A percentile compares a stretch with the other conserved stretches of the same genome.
Evolutionary conservation across 2,329 filamentous ascomycete species (phyloP).

Genomic region (Colletotrichum viniferum): DNA sequence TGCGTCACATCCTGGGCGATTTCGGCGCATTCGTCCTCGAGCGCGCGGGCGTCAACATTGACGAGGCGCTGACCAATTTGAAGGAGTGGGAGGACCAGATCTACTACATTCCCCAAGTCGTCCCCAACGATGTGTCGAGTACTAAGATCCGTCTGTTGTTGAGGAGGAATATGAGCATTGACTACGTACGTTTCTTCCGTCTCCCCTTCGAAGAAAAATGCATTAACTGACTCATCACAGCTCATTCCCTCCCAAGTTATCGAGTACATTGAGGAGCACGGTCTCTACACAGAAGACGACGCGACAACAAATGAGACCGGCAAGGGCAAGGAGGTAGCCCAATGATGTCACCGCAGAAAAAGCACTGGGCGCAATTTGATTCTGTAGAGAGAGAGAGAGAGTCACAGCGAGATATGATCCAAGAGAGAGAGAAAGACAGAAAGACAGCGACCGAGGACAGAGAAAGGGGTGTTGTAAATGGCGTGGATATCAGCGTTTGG

Average conservation of each 20-base stretch:
- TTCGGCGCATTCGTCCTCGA: constrained; percentile 89
- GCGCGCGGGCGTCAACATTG: constrained; percentile 84
- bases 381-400: constrained; percentile 1
- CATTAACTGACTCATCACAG: constrained; percentile 38
- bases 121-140: constrained; percentile 75
- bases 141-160: constrained; percentile 25
- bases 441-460: neutral
- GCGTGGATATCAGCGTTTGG: constrained; percentile 20
- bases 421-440: neutral
- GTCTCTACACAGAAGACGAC: constrained; percentile 61
- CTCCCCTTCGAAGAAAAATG: neutral
- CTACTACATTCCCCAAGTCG: constrained; percentile 85
- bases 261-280: constrained; percentile 72
- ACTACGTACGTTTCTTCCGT: constrained; percentile 8
- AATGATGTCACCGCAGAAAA: neutral
- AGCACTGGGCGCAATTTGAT: neutral
- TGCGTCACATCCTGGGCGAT: constrained; percentile 84
- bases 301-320: constrained; percentile 13
- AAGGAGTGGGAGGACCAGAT: constrained; percentile 86
- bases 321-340: constrained; percentile 9
- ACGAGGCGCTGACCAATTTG: constrained; percentile 82
- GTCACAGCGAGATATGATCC: neutral
- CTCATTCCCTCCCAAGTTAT: constrained; percentile 78
- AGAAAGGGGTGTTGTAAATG: neutral
- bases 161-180: constrained; percentile 24